phyloP scores from a whole-genome alignment of 176 grass and related monocot genomes.

The Musa itinerans region DNA sequence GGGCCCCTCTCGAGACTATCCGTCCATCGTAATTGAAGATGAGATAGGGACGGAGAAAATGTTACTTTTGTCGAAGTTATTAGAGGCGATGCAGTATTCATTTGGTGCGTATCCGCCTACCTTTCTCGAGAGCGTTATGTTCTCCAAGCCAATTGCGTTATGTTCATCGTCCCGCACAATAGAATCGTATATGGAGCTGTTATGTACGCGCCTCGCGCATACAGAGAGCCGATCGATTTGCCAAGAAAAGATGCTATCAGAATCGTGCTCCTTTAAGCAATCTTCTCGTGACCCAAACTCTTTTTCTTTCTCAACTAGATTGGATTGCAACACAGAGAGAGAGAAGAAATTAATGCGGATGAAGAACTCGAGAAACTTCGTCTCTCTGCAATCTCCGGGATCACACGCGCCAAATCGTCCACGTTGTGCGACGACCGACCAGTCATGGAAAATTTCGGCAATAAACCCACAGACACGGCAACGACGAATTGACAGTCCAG shows the following conservation, averaged over 20 bases:
- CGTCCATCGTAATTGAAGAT: no score
- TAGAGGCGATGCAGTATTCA: no score
- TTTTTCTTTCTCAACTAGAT: no score
- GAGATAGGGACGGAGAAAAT: no score
- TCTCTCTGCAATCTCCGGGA: background rate
- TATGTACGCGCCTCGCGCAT: no score
- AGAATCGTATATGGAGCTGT: background rate
- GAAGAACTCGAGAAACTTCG: background rate
- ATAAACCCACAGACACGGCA: background rate
- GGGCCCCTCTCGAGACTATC: no score
- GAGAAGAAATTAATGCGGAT: no score
- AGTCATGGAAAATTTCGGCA: background rate
- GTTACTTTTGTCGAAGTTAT: no score
- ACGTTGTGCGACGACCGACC: background rate
- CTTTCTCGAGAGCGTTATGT: no score
- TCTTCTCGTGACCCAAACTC: no score
- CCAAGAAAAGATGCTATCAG: background rate
- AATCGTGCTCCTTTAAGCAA: background rate
- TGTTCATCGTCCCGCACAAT: background rate
- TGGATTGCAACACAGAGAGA: no score
- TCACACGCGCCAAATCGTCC: background rate
- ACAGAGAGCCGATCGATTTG: background rate
- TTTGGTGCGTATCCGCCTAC: no score
- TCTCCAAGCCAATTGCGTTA: background rate
- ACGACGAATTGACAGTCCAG: background rate